Evolutionary conservation across 371 early-diverging fungal species (phyloP), one percentile per base, ranked within the genome.

Genomic region (Globomyces sp.): DNA sequence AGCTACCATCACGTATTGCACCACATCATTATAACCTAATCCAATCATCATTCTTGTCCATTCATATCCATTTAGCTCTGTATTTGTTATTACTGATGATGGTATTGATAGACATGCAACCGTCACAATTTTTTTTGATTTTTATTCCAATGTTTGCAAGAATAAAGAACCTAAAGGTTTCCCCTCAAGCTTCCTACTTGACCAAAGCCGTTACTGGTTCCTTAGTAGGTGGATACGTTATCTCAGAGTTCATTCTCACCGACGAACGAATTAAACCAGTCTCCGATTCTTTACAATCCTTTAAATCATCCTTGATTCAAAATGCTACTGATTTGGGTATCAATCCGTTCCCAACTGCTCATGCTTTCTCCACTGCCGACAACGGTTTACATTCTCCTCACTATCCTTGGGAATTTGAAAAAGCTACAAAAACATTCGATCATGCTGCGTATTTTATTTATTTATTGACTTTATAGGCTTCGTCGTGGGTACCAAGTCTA

Each of bases 401-500:
- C 64, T 86, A 89, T 81, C 94, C 93, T 45, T 98, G 93, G 93
- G 86, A 91, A 48, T 94, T 93, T 77, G 85, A 84, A 64, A 85
- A 83, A 60, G 83, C 85, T 71, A 80, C 90, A 67, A 85, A 86
- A 70, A 92, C 94, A 58, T 98, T 89, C 80, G 98, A 98, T 75
- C 96, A 95, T 68, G 92, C 95, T 64, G 78, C 91, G 93, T 94
- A 88, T 74, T 87, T 79, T 36, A 41, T 50, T 68, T 24, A 49
- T 55, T 36, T 49, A 44, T 9, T 24, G 24, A 24, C 24, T 24
- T 24, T 59, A 34, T 73, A 92, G 93, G 74, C 89, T 96, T 60
- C 94, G 96, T 73, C 96, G 97, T 82, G 98, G 98, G 68, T 98
- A 92, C 84, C 98, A 95, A 77, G 98, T 98, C 41, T 98, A 96